Evolutionary conservation across 202 grass and related monocot species (phyloP), one percentile per base, ranked within the genome.

Genomic region (Bolboschoenoplectus hybrid): DNA sequence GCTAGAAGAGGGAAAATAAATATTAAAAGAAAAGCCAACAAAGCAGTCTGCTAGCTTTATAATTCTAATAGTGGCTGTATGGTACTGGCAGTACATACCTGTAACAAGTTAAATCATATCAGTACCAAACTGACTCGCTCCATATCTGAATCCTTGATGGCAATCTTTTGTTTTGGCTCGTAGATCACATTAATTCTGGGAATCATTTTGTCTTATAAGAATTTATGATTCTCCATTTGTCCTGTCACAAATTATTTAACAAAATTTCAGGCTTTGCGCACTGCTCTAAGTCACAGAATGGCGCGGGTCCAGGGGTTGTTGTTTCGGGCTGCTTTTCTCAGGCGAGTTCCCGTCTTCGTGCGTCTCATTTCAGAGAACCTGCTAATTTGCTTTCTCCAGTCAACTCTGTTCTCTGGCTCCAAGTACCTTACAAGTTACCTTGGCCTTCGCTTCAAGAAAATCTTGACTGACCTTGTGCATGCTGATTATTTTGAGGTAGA

Each of bases 291-390:
- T 83, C 91, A 92, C 82, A 96, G 97, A 92, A 76, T 99, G 89
- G 97, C 97, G 44, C 89, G 85, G 91, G 92, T 99, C 85, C 97
- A 99, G 85, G 97, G 97, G 26, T 96, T 89, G 88, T 92, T 99
- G 84, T 99, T 99, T 87, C 90, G 91, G 87, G 97, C 92, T 34
- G 97, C 97, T 89, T 99, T 99, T 87, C 97, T 99, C 87, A 88
- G 89, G 65, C 93, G 92, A 1, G 80, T 96, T 71, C 93, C 97
- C 26, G 91, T 81, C 76, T 99, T 99, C 85, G 88, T 91, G 40
- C 87, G 90, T n/a, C 70, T 99, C 80, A 99, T 96, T 86, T 80
- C 91, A 19, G 97, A 99, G 52, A 99, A 99, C 69, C 86, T 99
- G 56, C 75, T 90, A 64, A 88, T 99, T 67, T 99, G 93, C 82